Conservation (phyloP, 768 basidiomycete species). For the Phanerochaete carnosa region DNA sequence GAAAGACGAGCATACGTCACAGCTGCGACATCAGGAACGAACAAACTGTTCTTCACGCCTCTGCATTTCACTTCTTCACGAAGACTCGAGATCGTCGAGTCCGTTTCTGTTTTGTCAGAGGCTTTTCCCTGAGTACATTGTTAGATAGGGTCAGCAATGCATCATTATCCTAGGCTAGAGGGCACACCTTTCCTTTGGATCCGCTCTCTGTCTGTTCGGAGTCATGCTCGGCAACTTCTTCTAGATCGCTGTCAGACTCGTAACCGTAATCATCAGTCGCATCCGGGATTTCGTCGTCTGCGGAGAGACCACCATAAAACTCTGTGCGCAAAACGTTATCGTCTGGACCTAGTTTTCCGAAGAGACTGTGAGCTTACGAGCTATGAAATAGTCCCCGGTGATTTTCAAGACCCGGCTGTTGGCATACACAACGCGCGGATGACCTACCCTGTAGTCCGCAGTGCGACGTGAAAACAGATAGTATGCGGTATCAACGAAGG, state of each 20-base stretch:
- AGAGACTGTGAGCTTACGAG: neutral
- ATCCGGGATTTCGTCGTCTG: neutral
- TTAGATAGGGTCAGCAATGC: too few species aligned
- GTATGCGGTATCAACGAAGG: neutral
- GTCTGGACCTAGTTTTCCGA: neutral
- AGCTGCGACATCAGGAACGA: neutral
- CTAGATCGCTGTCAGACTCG: slow-evolving; percentile 9
- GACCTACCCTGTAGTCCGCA: neutral
- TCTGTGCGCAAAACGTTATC: neutral
- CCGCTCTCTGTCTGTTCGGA: too few species aligned
- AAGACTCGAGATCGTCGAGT: too few species aligned
- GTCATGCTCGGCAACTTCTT: neutral
- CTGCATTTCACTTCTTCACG: neutral
- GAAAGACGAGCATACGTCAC: neutral
- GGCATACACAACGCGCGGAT: neutral
- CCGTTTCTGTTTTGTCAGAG: neutral
- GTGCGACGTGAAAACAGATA: neutral
- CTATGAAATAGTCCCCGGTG: neutral
- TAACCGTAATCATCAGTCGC: neutral
- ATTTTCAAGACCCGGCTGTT: neutral
- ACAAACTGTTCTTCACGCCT: neutral
- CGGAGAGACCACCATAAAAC: neutral
- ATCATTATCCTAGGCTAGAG: too few species aligned
- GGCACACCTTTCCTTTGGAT: too few species aligned
- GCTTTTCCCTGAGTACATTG: neutral